Percentiles rank a stretch among this genome's conserved stretches.
These are phyloP conservation scores for Boeremia exigua DNA, from an alignment of 2,329 filamentous ascomycete species.

Conservation along the genomic window DNA sequence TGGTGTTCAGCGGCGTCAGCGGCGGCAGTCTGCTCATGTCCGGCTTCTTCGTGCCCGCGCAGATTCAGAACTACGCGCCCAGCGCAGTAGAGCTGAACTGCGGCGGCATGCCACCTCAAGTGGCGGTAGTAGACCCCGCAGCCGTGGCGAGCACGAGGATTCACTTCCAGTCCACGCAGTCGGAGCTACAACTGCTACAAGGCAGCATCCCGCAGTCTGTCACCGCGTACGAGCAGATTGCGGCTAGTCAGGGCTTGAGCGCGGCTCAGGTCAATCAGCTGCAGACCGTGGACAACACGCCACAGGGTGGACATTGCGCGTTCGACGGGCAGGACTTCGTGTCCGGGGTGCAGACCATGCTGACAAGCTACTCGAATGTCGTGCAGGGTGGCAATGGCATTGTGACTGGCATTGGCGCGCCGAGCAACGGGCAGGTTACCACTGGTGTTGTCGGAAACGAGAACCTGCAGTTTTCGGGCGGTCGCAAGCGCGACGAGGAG, in stretches of 20 bases:
- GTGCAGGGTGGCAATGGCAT: constrained; percentile 61
- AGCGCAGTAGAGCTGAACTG: constrained; percentile 64
- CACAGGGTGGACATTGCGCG: constrained; percentile 63
- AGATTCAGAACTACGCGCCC: constrained; percentile 59
- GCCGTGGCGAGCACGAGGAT: constrained; percentile 56
- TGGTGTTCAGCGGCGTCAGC: constrained; percentile 65
- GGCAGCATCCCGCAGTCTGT: constrained; percentile 59
- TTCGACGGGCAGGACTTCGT: constrained; percentile 63
- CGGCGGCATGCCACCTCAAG: constrained; percentile 61
- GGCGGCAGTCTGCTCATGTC: constrained; percentile 62
- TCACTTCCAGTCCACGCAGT: constrained; percentile 63
- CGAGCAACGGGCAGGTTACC: constrained; percentile 53
- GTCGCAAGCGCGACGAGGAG: constrained; percentile 32
- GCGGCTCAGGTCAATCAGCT: constrained; percentile 56
- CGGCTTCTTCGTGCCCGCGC: constrained; percentile 65
- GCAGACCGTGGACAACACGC: constrained; percentile 65
- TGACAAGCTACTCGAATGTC: constrained; percentile 59
- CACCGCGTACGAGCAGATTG: constrained; percentile 59
- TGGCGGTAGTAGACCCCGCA: constrained; percentile 54
- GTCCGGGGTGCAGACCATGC: constrained; percentile 64
- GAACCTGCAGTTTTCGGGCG: constrained; percentile 50
- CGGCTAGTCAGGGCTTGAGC: constrained; percentile 52
- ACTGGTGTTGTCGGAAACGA: constrained; percentile 59
- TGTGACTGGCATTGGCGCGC: constrained; percentile 55
- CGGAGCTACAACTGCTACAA: constrained; percentile 59